phyloP scores from a whole-genome alignment of 805 yeast species.

The Sugiyamaella floridensis region DNA sequence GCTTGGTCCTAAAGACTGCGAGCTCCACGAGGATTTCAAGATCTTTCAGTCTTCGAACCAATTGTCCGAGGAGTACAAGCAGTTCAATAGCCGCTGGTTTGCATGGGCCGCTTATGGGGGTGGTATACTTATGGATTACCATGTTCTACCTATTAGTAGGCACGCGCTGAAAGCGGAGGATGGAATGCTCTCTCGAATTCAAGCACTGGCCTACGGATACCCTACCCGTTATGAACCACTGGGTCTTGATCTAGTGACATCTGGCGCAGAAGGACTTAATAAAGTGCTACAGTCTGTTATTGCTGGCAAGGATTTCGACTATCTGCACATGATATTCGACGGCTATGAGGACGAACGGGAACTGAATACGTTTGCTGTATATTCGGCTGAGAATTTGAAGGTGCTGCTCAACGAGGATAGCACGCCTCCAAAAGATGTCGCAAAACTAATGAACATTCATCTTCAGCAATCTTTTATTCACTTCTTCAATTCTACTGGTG shows the following conservation, averaged over 20 bases:
- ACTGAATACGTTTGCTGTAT: conserved; percentile 18
- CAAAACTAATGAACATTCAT: conserved; percentile 24
- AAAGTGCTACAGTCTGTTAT: conserved; percentile 7
- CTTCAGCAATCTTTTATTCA: conserved; percentile 23
- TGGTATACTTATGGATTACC: conserved; percentile 22
- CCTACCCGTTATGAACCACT: conserved; percentile 17
- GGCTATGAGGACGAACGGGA: conserved; percentile 3
- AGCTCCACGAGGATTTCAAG: conserved; percentile 14
- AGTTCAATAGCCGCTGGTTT: conserved; percentile 13
- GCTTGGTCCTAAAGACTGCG: conserved; percentile 15
- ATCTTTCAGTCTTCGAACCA: conserved; percentile 7
- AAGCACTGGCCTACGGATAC: conserved; percentile 16
- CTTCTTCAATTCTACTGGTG: conserved; percentile 13
- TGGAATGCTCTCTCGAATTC: conserved; percentile 9
- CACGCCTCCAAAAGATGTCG: conserved; percentile 13
- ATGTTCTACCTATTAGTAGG: conserved; percentile 22
- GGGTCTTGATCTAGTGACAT: conserved; percentile 15
- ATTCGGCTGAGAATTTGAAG: conserved; percentile 16
- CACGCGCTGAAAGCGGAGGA: conserved; percentile 7
- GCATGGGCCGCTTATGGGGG: conserved; percentile 24
- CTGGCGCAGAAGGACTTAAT: conserved; percentile 8
- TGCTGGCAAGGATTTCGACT: conserved; percentile 5
- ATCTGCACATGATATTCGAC: conserved; percentile 6
- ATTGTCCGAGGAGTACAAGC: conserved; percentile 3
- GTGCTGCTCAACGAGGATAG: background rate